Evolutionary conservation across 2,329 filamentous ascomycete species (phyloP).

Genomic region (Stromatinia cepivora): DNA sequence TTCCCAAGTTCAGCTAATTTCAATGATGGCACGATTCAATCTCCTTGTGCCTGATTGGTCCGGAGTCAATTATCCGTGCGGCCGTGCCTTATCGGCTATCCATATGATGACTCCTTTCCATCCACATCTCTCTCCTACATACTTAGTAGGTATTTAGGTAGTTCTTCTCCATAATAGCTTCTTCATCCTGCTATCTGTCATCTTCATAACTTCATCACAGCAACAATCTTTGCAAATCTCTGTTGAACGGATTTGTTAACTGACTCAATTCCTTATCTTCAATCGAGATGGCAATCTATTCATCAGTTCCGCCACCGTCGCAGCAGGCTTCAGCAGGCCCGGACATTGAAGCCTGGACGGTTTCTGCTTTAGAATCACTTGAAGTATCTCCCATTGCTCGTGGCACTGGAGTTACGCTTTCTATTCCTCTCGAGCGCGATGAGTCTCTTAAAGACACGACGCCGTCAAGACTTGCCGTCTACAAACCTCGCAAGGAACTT

Average conservation of each 20-base stretch:
- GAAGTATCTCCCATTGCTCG: conserved; percentile 56
- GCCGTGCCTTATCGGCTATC: conserved; percentile 7
- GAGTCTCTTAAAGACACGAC: conserved; percentile 30
- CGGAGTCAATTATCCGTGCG: background rate
- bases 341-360: conserved; percentile 69
- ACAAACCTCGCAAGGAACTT: conserved; percentile 38
- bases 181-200: background rate
- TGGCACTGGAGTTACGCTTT: conserved; percentile 63
- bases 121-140: background rate
- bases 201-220: conserved; percentile 8
- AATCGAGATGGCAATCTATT: conserved; percentile 53
- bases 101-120: background rate
- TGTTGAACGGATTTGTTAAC: background rate
- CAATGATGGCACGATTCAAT: conserved; percentile 12
- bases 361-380: conserved; percentile 56
- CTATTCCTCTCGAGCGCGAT: conserved; percentile 72
- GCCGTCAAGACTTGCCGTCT: conserved; percentile 38
- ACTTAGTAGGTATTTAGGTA: background rate
- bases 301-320: conserved; percentile 53
- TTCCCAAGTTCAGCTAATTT: background rate
- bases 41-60: background rate
- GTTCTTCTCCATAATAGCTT: background rate
- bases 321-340: conserved; percentile 43
- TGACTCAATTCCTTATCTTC: conserved; percentile 12
- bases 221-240: background rate